These are phyloP conservation scores for Dacryopinax primogenitus DNA, from an alignment of 768 basidiomycete species.

Conservation along the genomic window DNA sequence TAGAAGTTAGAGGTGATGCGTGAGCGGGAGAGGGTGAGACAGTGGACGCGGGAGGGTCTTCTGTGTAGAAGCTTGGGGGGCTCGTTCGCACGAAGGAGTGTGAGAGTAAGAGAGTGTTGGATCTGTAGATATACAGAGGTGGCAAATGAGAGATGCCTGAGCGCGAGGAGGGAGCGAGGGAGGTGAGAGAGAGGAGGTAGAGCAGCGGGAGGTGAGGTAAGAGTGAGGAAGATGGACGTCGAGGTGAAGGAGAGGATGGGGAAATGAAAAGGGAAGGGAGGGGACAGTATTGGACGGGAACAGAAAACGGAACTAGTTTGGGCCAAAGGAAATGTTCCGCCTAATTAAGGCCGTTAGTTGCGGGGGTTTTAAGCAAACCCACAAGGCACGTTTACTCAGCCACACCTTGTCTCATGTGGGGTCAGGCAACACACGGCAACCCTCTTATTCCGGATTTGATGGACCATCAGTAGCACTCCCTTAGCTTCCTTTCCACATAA, in stretches of 20 bases:
- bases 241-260: background rate
- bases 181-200: background rate
- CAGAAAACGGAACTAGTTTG: too few relatives aligned
- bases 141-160: constrained; percentile 3
- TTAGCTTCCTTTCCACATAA: too few relatives aligned
- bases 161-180: background rate
- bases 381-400: constrained; percentile 7
- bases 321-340: too few relatives aligned
- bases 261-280: background rate
- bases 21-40: background rate
- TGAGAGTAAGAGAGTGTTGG: constrained; percentile 2
- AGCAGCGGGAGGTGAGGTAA: background rate
- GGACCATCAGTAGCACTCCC: too few relatives aligned
- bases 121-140: constrained; percentile 1
- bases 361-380: background rate
- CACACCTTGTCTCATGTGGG: constrained; percentile 7
- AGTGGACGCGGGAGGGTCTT: background rate
- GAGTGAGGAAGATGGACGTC: constrained; percentile 6
- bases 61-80: background rate
- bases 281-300: background rate
- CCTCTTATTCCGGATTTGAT: too few relatives aligned
- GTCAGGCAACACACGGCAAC: too few relatives aligned
- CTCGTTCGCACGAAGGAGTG: background rate
- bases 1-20: background rate
- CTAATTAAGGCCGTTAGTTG: constrained; percentile 1